These are phyloP conservation scores for Teratosphaeria zuluensis DNA, from an alignment of 2,329 filamentous ascomycete genomes.

Conservation along the genomic window DNA sequence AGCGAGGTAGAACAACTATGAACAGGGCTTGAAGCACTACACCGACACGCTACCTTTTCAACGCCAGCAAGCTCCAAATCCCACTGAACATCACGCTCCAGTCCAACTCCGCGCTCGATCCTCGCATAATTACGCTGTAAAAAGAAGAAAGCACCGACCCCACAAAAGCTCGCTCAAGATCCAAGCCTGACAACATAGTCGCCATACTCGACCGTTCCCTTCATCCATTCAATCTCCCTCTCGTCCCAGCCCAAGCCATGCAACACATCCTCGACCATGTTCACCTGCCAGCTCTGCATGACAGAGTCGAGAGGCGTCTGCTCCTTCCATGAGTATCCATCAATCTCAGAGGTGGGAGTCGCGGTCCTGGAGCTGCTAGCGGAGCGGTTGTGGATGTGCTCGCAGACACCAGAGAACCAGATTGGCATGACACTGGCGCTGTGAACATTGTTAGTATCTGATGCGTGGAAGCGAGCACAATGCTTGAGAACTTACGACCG, in stretches of 20 bases:
- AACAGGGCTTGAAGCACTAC: too few relatives aligned
- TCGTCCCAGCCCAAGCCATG: neutral
- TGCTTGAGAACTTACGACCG: neutral
- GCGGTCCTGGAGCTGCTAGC: neutral
- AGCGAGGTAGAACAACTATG: neutral
- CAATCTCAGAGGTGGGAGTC: neutral
- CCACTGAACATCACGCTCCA: neutral
- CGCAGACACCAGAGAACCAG: neutral
- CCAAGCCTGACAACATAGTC: neutral
- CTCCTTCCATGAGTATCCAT: neutral
- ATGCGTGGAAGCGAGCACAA: neutral
- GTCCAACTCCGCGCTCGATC: neutral
- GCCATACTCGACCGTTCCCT: neutral
- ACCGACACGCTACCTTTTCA: too few relatives aligned
- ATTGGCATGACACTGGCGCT: neutral
- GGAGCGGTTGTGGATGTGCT: neutral
- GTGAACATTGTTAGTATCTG: neutral
- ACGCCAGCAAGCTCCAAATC: neutral
- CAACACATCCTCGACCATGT: neutral
- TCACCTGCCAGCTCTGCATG: neutral
- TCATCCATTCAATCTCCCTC: neutral
- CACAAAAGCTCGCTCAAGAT: neutral
- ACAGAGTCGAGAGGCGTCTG: neutral
- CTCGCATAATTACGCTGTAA: neutral
- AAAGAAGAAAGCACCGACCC: neutral